Base-by-base conservation (phyloP, 768 basidiomycete species). In the Lactifluus pinguis region DNA sequence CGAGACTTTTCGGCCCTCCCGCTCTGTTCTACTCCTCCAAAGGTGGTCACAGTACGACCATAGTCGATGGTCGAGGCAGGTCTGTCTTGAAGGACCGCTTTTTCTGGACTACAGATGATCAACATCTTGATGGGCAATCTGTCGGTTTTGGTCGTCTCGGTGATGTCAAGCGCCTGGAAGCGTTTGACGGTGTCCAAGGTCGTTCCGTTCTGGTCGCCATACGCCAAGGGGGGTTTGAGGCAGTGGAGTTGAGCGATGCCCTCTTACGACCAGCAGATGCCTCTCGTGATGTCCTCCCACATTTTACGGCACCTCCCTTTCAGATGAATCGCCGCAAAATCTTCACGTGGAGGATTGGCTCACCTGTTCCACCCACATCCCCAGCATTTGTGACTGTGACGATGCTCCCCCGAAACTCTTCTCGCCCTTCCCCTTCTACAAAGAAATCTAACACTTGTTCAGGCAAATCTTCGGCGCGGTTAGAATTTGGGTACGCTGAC, bases 11-110 rank as follows among this genome's bases (percentile, higher is more conserved):
- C 67, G 91, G 91, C 0, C 91, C 91, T 25, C 91, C 91, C 5
- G 87, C 91, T 1, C 72, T 93, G 17, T 93, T 93, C 74, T 93
- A 81, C 71, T 91, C 90, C 10, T 87, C 89, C 10, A 84, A 91
- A n/a, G 91, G 91, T 21, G 91, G 91, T 0, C 89, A 92, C 68
- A 93, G 90, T 67, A 93, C 91, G 0, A 78, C 87, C 5, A 89
- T 93, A 55, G 91, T 93, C 17, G 91, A 93, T 69, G 82, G 85
- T n/a, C 82, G 89, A 19, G 91, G 91, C 45, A 76, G 89, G 56
- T 89, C 91, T 13, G 91, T 93, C 10, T 78, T 93, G 11, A 88
- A 92, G 65, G 85, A 86, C 39, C 82, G 85, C 54, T 85, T 93
- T 64, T 17, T 87, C 59, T 93, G 91, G 91, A 92, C 85, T 59